Base-by-base conservation (phyloP, 352 stramenopile genomes). In the Globisporangium paddicum region DNA sequence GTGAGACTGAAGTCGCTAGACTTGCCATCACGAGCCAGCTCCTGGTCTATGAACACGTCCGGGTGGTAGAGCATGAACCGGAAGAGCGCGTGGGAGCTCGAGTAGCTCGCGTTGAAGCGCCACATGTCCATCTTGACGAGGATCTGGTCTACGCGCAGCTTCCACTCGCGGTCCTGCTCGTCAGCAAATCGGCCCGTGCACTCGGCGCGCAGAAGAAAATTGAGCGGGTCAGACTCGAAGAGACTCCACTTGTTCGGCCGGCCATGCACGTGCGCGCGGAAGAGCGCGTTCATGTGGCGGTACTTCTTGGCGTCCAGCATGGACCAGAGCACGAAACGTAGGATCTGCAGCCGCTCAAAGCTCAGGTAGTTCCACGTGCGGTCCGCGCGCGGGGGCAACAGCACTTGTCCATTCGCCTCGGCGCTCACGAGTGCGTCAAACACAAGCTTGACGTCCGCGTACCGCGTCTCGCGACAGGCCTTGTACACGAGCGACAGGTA, bases 401-500 rank as follows among this genome's bases (percentile, higher is more conserved):
- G 14, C 26, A 87, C 66, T 11, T 64, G 38, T 5, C 64, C 64
- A 7, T 46, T 45, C 16, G 55, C 60, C 42, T 86, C 73, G 14
- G 79, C 68, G 16, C 62, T 58, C 14, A 62, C 34, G 34, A 87
- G 87, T 18, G 61, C 66, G 19, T 68, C 50, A 37, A 87, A 90
- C 21, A 70, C 60, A 19, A 32, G 23, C 56, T 60, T 64, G n/a
- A 86, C 69, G 8, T 63, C 51, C 30, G 62, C 60, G 34, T 67
- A 73, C 8, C 48, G 57, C 7, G 66, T 57, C 56, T 79, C 77
- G 14, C 72, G 58, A 28, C 61, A 77, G 9, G 80, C 77, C 47
- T 90, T 90, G 66, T 86, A 82, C 41, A 88, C 51, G n/a, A 90
- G 64, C 55, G 73, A 74, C 19, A 84, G 58, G 62, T 82, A 88